A percentile compares a stretch with the other conserved stretches of the same genome.
These are phyloP conservation scores for Liriodendron chinense DNA, from an alignment of 164 flowering plant genomes.

Conservation along the genomic window DNA sequence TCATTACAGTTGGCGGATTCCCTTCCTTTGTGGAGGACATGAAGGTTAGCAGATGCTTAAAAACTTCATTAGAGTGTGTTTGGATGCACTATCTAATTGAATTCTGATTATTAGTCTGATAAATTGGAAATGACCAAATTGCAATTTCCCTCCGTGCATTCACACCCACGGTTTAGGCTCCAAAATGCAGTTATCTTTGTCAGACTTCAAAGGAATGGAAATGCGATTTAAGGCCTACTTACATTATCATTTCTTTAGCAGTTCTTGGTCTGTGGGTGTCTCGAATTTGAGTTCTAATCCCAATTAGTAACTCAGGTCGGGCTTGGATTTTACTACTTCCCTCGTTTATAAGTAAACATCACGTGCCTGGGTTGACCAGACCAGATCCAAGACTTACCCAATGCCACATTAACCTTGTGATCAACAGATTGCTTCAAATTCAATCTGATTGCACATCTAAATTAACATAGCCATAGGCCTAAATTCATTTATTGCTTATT, in stretches of 20 bases:
- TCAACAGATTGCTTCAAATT: neutral
- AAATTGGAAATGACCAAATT: no score
- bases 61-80: neutral
- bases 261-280: no score
- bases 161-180: no score
- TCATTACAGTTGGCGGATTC: conserved; percentile 56
- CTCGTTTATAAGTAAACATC: neutral
- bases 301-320: no score
- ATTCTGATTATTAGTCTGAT: neutral
- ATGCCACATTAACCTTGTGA: neutral
- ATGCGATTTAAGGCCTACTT: neutral
- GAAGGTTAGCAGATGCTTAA: conserved; percentile 28
- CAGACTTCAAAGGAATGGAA: neutral
- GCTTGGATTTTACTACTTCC: neutral
- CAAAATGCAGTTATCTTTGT: neutral
- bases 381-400: neutral
- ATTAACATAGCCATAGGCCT: neutral
- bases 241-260: no score
- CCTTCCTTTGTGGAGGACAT: conserved; percentile 59
- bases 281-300: no score
- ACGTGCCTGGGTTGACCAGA: neutral
- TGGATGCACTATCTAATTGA: neutral
- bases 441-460: neutral
- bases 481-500: neutral
- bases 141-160: no score